These are phyloP conservation scores for Leccinum pachyderme DNA, from an alignment of 1,284 basidiomycete genomes.

Conservation along the genomic window DNA sequence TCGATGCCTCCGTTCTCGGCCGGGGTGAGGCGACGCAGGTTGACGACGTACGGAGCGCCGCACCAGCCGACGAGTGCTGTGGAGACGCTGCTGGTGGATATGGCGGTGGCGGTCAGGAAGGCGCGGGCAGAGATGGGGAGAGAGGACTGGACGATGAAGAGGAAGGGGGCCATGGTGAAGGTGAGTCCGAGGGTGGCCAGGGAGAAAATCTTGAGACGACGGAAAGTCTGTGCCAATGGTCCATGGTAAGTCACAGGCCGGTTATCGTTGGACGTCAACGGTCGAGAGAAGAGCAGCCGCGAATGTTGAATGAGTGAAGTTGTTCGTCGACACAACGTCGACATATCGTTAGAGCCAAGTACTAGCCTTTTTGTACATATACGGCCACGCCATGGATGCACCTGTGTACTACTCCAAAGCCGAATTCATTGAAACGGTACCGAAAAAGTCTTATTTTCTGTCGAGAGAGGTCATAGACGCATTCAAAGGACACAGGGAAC, in stretches of 20 bases:
- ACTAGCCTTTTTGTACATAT: not conserved
- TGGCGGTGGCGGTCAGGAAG: slow-evolving; percentile 65
- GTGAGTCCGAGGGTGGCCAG: slow-evolving; percentile 75
- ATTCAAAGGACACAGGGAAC: slow-evolving; percentile 73
- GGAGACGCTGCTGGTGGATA: slow-evolving; percentile 69
- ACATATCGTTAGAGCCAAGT: slow-evolving; percentile 8
- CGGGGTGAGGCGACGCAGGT: slow-evolving; percentile 40
- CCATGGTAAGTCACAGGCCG: slow-evolving; percentile 49
- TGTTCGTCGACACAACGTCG: slow-evolving; percentile 14
- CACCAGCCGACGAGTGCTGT: slow-evolving; percentile 78
- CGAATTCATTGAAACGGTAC: slow-evolving; percentile 81
- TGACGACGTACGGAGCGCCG: slow-evolving; percentile 53
- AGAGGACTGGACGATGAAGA: slow-evolving; percentile 77
- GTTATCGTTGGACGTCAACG: slow-evolving; percentile 3
- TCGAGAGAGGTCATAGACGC: slow-evolving; percentile 4
- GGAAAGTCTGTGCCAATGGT: slow-evolving; percentile 70
- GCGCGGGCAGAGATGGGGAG: slow-evolving; percentile 70
- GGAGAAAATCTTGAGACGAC: slow-evolving; percentile 80
- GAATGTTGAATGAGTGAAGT: not conserved
- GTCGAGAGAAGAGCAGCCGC: not conserved
- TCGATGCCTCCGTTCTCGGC: slow-evolving; percentile 43
- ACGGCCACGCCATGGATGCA: slow-evolving; percentile 48
- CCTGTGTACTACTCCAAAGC: slow-evolving; percentile 73
- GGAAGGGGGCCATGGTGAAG: slow-evolving; percentile 69
- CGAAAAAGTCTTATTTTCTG: slow-evolving; percentile 14